A percentile compares a stretch with the other conserved stretches of the same genome.
Evolutionary conservation across 2,329 filamentous ascomycete genomes (phyloP).

Genomic region (Trichothecium sympodiale): DNA sequence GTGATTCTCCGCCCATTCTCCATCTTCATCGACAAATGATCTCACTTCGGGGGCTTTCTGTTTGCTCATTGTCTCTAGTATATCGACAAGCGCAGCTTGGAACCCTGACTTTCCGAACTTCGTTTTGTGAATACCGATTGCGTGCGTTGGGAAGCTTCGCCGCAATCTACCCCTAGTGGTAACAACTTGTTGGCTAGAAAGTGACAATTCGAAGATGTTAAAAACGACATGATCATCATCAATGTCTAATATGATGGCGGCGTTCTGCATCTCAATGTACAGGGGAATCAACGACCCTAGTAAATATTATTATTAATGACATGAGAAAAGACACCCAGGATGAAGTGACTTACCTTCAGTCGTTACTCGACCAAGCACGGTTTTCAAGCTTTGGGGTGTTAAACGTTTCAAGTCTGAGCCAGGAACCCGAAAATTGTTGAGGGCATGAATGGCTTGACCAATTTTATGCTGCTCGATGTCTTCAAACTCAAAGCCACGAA

Average conservation of each 20-base stretch:
- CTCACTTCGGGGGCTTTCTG: slow-evolving; percentile 10
- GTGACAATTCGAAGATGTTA: slow-evolving; percentile 22
- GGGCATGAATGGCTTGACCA: background rate
- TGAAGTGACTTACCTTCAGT: too few relatives aligned
- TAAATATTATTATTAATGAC: too few relatives aligned
- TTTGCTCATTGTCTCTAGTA: slow-evolving; percentile 16
- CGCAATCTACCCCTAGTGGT: slow-evolving; percentile 16
- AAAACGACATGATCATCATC: slow-evolving; percentile 10
- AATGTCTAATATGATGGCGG: slow-evolving; percentile 18
- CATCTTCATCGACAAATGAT: slow-evolving; percentile 21
- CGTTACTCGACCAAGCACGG: too few relatives aligned
- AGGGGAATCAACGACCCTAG: background rate
- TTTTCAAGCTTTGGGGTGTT: too few relatives aligned
- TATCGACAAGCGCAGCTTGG: slow-evolving; percentile 7
- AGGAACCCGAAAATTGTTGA: slow-evolving; percentile 1
- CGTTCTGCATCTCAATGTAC: slow-evolving; percentile 22
- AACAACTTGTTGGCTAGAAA: slow-evolving; percentile 14
- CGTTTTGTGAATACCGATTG: slow-evolving; percentile 9
- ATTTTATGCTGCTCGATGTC: background rate
- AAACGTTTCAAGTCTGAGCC: background rate
- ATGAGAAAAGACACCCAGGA: too few relatives aligned
- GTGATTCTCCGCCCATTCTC: slow-evolving; percentile 23
- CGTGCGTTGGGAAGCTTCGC: slow-evolving; percentile 15
- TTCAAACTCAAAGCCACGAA: background rate
- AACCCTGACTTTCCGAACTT: slow-evolving; percentile 8